Base-by-base conservation (phyloP, 1,284 basidiomycete species). In the Ganoderma meredithae region DNA sequence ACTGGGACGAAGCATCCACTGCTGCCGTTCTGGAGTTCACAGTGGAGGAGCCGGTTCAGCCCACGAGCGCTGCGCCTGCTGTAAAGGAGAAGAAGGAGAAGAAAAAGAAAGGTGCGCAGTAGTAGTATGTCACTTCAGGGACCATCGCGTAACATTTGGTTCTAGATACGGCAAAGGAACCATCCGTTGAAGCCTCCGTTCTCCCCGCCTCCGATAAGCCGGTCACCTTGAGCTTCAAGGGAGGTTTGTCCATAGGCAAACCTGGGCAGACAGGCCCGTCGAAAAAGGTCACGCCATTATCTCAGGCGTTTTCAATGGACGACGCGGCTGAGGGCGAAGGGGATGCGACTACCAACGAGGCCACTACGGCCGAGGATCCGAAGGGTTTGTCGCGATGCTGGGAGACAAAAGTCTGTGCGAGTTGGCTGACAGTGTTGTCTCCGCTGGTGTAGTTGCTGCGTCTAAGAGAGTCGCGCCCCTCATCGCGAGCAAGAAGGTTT, bases 401-500 rank as follows among this genome's bases (percentile, higher is more conserved):
- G 71, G 65, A 70, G 69, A 67, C 67, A 65, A 47, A 49, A 59
- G 33, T 65, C 41, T 68, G 62, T 69, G 69, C 69, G 64, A 60
- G 69, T 70, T 72, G 65, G 67, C 71, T 72, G 67, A 72, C 64
- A 56, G 69, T 68, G 52, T 65, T 47, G 58, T 60, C 58, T 33
- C 65, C 67, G 65, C 69, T 72, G 65, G 64, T 78, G 64, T 77
- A 93, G 90, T 84, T 71, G 78, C 83, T 69, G 82, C 86, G 69
- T 83, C 88, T 55, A 93, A 93, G 80, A 94, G 90, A 76, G 90
- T 95, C 43, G 91, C 92, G 36, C 94, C 95, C 27, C 83, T 95
- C 70, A 93, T 95, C 61, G 89, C 91, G 49, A 96, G 93, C 79
- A 94, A 92, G 85, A 98, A 97, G 91, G 95, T 94, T 9, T 13